Percentiles rank a stretch among this genome's conserved stretches.
phyloP scores from a whole-genome alignment of 306 rosid species.

The Datisca glomerata region DNA sequence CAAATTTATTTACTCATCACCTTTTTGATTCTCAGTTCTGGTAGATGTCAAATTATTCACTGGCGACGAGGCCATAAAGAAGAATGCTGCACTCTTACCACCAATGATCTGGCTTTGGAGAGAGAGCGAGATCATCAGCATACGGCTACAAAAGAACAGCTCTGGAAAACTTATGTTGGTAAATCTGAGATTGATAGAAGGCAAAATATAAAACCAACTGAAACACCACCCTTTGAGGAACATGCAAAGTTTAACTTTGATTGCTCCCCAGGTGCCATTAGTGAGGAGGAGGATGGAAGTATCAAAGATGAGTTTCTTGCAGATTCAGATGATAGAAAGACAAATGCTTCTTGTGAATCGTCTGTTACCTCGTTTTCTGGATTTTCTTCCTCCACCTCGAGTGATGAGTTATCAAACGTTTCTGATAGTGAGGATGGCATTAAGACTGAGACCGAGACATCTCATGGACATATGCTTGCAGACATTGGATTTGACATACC shows the following conservation, averaged over 20 bases:
- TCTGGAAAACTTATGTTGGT: conserved; percentile 14
- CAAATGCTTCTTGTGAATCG: conserved; percentile 29
- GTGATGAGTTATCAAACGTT: conserved; percentile 50
- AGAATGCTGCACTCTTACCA: conserved; percentile 50
- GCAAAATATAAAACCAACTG: conserved; percentile 4
- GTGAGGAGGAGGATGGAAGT: conserved; percentile 24
- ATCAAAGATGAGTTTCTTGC: conserved; percentile 26
- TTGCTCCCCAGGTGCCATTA: conserved; percentile 19
- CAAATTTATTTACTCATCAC: neutral
- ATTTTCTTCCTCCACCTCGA: conserved; percentile 36
- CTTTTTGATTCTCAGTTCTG: conserved; percentile 45
- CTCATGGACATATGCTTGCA: conserved; percentile 35
- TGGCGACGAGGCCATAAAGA: conserved; percentile 93
- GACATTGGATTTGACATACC: conserved; percentile 27
- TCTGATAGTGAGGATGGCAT: conserved; percentile 50
- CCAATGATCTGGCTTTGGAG: conserved; percentile 8
- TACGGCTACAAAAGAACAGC: conserved; percentile 20
- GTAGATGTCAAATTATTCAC: conserved; percentile 77
- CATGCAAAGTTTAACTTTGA: conserved; percentile 14
- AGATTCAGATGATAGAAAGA: conserved; percentile 23
- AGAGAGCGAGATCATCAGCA: conserved; percentile 19
- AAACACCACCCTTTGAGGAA: conserved; percentile 8
- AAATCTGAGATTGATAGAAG: conserved; percentile 15
- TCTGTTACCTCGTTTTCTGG: conserved; percentile 61
- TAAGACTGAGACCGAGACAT: conserved; percentile 36